These are phyloP conservation scores for Zygosaccharomyces rouxii DNA, from an alignment of 805 yeast species.

Conservation along the genomic window DNA sequence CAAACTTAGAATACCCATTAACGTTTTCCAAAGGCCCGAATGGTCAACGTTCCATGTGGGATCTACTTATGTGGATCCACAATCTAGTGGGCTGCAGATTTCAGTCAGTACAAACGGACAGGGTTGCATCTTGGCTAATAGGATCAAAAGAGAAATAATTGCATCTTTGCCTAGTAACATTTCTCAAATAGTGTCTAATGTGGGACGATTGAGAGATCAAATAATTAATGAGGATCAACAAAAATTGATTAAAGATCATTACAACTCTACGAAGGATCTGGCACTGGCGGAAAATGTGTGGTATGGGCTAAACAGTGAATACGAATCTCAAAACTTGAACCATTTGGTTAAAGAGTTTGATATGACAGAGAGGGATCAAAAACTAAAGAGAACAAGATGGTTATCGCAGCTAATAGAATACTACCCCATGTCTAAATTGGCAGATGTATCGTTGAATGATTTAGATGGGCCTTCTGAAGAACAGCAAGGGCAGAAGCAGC, in stretches of 20 bases:
- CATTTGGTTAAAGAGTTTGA: conserved; percentile 56
- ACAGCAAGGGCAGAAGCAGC: not conserved
- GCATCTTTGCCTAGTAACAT: conserved; percentile 63
- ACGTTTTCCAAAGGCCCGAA: conserved; percentile 68
- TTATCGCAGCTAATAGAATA: conserved; percentile 86
- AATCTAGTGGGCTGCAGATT: conserved; percentile 54
- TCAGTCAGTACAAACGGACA: conserved; percentile 84
- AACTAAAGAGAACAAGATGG: conserved; percentile 70
- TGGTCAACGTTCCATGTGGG: conserved; percentile 71
- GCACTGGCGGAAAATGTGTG: conserved; percentile 19
- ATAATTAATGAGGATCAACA: conserved; percentile 50
- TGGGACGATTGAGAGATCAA: conserved; percentile 59
- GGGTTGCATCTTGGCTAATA: conserved; percentile 81
- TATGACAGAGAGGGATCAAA: conserved; percentile 48
- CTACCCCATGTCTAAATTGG: conserved; percentile 67
- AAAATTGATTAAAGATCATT: conserved; percentile 27
- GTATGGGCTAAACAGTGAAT: conserved; percentile 58
- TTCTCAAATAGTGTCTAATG: conserved; percentile 60
- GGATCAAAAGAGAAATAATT: conserved; percentile 71
- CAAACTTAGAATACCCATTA: conserved; percentile 71
- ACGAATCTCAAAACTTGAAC: conserved; percentile 57
- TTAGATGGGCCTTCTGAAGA: conserved; percentile 11
- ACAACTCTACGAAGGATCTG: conserved; percentile 12
- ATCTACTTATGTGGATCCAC: conserved; percentile 67
- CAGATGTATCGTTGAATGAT: conserved; percentile 49